phyloP scores from a whole-genome alignment of 306 rosid genomes.

The Dryas drummondii region DNA sequence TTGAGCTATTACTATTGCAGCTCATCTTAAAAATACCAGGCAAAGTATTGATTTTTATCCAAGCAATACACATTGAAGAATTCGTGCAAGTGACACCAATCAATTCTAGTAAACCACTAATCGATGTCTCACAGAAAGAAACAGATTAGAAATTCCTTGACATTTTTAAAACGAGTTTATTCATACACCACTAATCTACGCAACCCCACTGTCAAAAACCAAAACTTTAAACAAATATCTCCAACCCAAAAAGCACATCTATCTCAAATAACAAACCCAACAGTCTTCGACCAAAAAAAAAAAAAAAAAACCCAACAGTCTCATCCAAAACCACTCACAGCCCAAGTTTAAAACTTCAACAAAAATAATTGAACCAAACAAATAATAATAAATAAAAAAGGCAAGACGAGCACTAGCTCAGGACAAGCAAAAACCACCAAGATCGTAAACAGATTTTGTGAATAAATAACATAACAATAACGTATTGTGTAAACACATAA shows the following conservation, averaged over 20 bases:
- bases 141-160: not conserved
- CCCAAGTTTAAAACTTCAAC: conserved; percentile 5
- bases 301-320: conserved; percentile 32
- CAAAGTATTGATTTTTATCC: not conserved
- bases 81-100: not conserved
- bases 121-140: not conserved
- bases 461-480: too few relatives aligned
- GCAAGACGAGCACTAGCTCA: conserved; percentile 14
- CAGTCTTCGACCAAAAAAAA: too few relatives aligned
- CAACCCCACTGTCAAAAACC: conserved; percentile 22
- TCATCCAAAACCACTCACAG: conserved; percentile 22
- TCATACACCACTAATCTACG: too few relatives aligned
- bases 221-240: conserved; percentile 40
- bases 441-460: too few relatives aligned
- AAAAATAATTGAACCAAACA: conserved; percentile 1
- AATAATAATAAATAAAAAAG: not conserved
- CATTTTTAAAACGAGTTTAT: too few relatives aligned
- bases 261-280: conserved; percentile 28
- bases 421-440: conserved; percentile 30
- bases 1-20: conserved; percentile 2
- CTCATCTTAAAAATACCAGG: not conserved
- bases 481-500: too few relatives aligned
- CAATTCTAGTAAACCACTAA: conserved; percentile 8
- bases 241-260: conserved; percentile 45
- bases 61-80: not conserved